Percentiles rank a stretch among this genome's conserved stretches.
These are phyloP conservation scores for Vitis hybrid DNA, from an alignment of 177 flowering plant genomes.

Conservation along the genomic window DNA sequence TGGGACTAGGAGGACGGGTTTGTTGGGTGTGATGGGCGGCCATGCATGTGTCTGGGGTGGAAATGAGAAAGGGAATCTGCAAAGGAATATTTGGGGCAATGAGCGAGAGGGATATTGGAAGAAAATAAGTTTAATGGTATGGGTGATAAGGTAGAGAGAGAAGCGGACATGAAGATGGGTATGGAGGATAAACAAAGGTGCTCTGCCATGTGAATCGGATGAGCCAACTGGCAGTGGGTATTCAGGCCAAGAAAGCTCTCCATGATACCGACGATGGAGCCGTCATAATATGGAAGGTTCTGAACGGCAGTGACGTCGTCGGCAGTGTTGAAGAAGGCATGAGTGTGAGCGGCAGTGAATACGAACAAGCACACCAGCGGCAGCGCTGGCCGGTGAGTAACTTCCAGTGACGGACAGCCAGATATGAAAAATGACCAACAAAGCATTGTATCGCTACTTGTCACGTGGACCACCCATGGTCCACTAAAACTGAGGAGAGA, in stretches of 20 bases:
- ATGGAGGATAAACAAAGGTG: too few species aligned
- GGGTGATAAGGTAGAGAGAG: too few species aligned
- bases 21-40: too few species aligned
- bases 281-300: conserved; percentile 65
- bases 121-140: too few species aligned
- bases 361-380: conserved; percentile 67
- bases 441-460: conserved; percentile 76
- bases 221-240: too few species aligned
- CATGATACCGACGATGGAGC: conserved; percentile 85
- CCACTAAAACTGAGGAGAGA: conserved; percentile 28
- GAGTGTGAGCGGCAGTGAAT: conserved; percentile 82
- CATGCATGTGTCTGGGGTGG: too few species aligned
- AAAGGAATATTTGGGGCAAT: too few species aligned
- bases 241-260: conserved; percentile 84
- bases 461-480: conserved; percentile 69
- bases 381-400: conserved; percentile 52
- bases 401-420: conserved; percentile 73
- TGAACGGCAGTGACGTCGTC: conserved; percentile 74
- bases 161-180: too few species aligned
- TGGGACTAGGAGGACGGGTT: too few species aligned
- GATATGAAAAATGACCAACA: conserved; percentile 58
- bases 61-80: too few species aligned
- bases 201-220: too few species aligned
- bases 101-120: too few species aligned
- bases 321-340: conserved; percentile 86